Conservation (phyloP, 2,329 filamentous ascomycete species). For the Metarhizium humberi region DNA sequence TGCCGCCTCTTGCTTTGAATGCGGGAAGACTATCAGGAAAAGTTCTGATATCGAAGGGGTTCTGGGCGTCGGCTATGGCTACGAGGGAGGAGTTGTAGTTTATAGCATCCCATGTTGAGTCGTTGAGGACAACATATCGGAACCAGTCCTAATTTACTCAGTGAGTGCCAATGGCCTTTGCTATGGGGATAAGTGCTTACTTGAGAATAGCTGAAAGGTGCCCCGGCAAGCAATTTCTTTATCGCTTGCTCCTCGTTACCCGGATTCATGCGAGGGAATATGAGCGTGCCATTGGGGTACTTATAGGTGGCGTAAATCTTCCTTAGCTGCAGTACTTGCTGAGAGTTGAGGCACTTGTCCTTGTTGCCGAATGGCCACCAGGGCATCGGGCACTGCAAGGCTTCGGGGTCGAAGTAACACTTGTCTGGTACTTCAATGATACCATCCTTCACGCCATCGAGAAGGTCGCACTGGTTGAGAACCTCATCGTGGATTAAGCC, state of each 20-base stretch:
- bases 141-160: slow-evolving; percentile 22
- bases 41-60: slow-evolving; percentile 29
- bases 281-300: slow-evolving; percentile 22
- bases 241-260: slow-evolving; percentile 30
- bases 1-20: slow-evolving; percentile 30
- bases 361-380: background rate
- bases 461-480: slow-evolving; percentile 36
- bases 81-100: slow-evolving; percentile 21
- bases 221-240: slow-evolving; percentile 27
- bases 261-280: slow-evolving; percentile 36
- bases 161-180: background rate
- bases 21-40: slow-evolving; percentile 27
- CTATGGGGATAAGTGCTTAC: slow-evolving; percentile 3
- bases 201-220: slow-evolving; percentile 13
- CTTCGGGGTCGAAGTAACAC: slow-evolving; percentile 33
- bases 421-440: slow-evolving; percentile 35
- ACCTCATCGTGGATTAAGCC: slow-evolving; percentile 13
- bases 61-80: slow-evolving; percentile 28
- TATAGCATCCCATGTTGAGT: slow-evolving; percentile 25
- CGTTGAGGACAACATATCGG: slow-evolving; percentile 30
- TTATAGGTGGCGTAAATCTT: slow-evolving; percentile 20
- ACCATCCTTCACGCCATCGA: slow-evolving; percentile 38
- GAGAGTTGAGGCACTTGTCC: slow-evolving; percentile 29
- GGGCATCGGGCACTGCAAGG: slow-evolving; percentile 30
- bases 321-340: slow-evolving; percentile 28